Conservation (phyloP, 208 protist genomes). For the Spongospora subterranea region DNA sequence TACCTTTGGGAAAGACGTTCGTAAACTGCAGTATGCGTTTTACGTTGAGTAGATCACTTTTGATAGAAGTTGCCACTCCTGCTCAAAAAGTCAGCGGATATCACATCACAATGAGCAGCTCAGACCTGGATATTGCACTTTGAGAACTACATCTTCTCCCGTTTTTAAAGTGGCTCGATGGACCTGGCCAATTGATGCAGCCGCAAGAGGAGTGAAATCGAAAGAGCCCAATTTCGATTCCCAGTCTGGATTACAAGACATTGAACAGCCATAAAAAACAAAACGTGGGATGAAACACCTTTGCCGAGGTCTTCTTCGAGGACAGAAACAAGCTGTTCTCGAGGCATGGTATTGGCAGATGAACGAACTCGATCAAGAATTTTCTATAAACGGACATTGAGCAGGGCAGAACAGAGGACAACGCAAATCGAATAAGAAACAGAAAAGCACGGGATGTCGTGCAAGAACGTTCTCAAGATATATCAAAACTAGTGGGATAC, state of each 20-base stretch:
- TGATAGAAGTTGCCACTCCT: constrained; percentile 77
- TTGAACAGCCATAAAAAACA: not conserved
- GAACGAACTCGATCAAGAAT: constrained; percentile 39
- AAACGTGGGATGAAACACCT: constrained; percentile 6
- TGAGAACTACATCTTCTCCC: constrained; percentile 75
- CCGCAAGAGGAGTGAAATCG: constrained; percentile 85
- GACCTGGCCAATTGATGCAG: constrained; percentile 94
- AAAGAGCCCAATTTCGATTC: constrained; percentile 48
- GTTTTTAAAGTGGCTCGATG: constrained; percentile 73
- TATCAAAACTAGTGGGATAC: not conserved
- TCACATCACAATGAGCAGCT: not conserved
- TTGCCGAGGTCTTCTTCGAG: constrained; percentile 35
- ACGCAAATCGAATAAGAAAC: too few species aligned
- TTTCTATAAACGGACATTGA: too few species aligned
- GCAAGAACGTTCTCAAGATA: not conserved
- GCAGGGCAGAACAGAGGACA: too few species aligned
- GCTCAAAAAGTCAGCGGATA: not conserved
- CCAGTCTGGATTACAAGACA: not conserved
- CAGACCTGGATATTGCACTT: constrained; percentile 78
- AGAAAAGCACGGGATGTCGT: not conserved
- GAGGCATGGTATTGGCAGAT: constrained; percentile 39
- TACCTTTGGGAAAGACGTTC: constrained; percentile 84
- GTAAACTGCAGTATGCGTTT: constrained; percentile 53
- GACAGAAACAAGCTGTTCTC: not conserved
- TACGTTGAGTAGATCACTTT: constrained; percentile 89